Evolutionary conservation across 805 yeast genomes (phyloP).

Genomic region (Yamadazyma tumulicola): DNA sequence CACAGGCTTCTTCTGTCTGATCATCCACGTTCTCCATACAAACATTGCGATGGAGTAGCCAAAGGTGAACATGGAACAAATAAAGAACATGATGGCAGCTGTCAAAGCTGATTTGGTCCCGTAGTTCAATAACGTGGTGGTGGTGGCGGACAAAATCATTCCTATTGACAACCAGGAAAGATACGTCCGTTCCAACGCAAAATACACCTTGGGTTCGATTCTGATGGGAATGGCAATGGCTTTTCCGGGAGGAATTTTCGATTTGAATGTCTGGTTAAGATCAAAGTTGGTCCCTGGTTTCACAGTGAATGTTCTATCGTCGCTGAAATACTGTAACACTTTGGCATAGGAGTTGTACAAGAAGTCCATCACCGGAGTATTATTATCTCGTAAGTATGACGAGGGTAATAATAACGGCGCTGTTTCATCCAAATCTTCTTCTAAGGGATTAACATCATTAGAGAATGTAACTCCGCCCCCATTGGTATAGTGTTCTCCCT

Average conservation of each 20-base stretch:
- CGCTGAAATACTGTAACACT: slow-evolving; percentile 40
- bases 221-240: slow-evolving; percentile 89
- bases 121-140: slow-evolving; percentile 79
- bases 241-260: slow-evolving; percentile 84
- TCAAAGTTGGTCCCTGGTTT: slow-evolving; percentile 44
- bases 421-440: slow-evolving; percentile 48
- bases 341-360: slow-evolving; percentile 29
- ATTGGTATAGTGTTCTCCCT: slow-evolving; percentile 20
- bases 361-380: slow-evolving; percentile 32
- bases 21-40: slow-evolving; percentile 76
- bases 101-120: slow-evolving; percentile 72
- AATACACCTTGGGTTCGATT: slow-evolving; percentile 98
- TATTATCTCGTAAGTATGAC: slow-evolving; percentile 24
- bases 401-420: slow-evolving; percentile 42
- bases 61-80: slow-evolving; percentile 73
- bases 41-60: slow-evolving; percentile 70
- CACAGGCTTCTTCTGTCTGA: slow-evolving; percentile 77
- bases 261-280: slow-evolving; percentile 42
- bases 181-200: slow-evolving; percentile 95
- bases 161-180: slow-evolving; percentile 92
- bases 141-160: slow-evolving; percentile 82
- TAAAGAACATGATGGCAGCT: slow-evolving; percentile 82
- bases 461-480: slow-evolving; percentile 38
- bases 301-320: slow-evolving; percentile 43
- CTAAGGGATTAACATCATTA: slow-evolving; percentile 43